Conservation (phyloP, 345 rosid species). For the Bruguiera gymnorhiza region DNA sequence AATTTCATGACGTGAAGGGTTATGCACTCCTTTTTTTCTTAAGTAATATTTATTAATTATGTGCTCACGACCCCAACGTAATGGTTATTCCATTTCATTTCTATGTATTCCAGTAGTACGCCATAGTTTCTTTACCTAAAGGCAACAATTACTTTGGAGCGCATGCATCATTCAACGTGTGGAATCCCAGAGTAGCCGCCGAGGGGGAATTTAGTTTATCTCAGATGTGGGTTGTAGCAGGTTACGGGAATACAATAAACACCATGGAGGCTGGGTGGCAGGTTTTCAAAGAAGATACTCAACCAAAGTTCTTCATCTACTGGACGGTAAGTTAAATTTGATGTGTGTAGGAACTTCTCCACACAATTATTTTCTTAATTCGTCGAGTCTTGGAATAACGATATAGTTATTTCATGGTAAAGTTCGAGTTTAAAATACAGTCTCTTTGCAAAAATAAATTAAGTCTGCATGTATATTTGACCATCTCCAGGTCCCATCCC, state of each 20-base stretch:
- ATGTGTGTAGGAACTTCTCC: no score
- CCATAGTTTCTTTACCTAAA: background rate
- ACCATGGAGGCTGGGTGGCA: constrained; percentile 7
- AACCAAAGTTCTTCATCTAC: constrained; percentile 5
- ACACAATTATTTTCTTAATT: no score
- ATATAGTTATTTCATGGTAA: background rate
- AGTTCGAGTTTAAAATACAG: no score
- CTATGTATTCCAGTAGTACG: background rate
- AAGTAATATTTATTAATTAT: no score
- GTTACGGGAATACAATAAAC: background rate
- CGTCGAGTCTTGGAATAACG: background rate
- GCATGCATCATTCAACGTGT: background rate
- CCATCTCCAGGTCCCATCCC: no score
- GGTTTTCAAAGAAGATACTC: background rate
- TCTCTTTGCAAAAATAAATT: no score
- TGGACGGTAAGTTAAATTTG: constrained; percentile 13
- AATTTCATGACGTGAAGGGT: no score
- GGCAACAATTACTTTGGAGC: background rate
- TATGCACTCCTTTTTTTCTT: no score
- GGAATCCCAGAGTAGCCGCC: background rate
- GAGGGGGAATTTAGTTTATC: background rate
- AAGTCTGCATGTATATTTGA: no score
- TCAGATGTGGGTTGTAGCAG: background rate
- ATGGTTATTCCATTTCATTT: no score
- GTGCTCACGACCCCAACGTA: no score